Conservation (phyloP, 2,329 filamentous ascomycete species). For the Xylaria sp. region DNA sequence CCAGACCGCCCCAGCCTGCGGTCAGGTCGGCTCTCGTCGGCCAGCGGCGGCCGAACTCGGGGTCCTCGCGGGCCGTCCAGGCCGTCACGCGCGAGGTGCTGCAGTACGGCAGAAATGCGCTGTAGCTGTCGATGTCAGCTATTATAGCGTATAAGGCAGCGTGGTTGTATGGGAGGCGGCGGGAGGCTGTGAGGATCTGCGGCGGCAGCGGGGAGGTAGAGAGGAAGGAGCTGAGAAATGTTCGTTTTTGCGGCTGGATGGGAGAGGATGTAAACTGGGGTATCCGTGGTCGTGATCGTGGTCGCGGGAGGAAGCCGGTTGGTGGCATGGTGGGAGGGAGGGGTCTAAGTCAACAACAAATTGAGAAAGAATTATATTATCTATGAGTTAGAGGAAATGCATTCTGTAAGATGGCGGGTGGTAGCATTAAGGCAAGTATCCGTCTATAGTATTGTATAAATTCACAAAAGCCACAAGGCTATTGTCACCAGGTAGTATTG, state of each 20-base stretch:
- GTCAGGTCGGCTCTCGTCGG: conserved; percentile 82
- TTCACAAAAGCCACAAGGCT: neutral
- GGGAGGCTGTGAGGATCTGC: conserved; percentile 77
- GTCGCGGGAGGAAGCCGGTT: conserved; percentile 28
- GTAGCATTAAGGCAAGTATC: neutral
- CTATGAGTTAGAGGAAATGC: conserved; percentile 17
- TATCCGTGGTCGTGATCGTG: conserved; percentile 27
- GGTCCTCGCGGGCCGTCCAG: conserved; percentile 64
- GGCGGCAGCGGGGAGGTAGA: conserved; percentile 44
- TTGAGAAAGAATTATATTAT: conserved; percentile 5
- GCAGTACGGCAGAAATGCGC: conserved; percentile 92
- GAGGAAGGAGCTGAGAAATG: conserved; percentile 48
- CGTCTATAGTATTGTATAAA: conserved; percentile 16
- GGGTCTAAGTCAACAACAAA: neutral
- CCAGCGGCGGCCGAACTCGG: conserved; percentile 59
- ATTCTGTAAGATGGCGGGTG: conserved; percentile 21
- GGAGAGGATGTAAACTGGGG: conserved; percentile 28
- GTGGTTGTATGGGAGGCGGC: conserved; percentile 79
- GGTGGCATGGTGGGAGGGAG: conserved; percentile 30
- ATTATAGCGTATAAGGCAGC: conserved; percentile 82
- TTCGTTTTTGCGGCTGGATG: conserved; percentile 16
- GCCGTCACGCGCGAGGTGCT: conserved; percentile 78
- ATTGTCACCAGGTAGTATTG: neutral
- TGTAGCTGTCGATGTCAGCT: conserved; percentile 87
- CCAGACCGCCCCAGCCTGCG: conserved; percentile 85